These are phyloP conservation scores for Tolypocladium cylindrosporum DNA, from an alignment of 2,329 filamentous ascomycete species.

Conservation along the genomic window DNA sequence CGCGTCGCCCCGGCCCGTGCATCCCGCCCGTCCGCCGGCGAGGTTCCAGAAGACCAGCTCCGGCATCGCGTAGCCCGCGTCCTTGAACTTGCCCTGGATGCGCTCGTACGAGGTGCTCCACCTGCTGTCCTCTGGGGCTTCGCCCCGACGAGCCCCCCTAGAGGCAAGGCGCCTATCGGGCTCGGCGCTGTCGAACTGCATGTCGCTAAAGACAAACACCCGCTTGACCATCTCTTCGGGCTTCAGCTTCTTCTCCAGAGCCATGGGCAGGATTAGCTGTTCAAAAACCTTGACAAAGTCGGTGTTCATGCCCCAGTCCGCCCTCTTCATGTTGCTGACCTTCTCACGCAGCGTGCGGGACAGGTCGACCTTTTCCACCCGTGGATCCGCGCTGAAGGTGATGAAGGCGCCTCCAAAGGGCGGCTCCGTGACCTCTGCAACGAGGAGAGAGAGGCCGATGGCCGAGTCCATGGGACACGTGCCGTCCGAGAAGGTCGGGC, in stretches of 20 bases:
- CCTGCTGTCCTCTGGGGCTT: not conserved
- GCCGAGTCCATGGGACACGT: constrained; percentile 41
- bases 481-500: constrained; percentile 28
- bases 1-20: constrained; percentile 11
- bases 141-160: not conserved
- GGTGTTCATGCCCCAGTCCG: constrained; percentile 33
- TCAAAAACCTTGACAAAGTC: constrained; percentile 46
- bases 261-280: constrained; percentile 42
- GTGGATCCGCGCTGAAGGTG: constrained; percentile 35
- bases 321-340: constrained; percentile 16
- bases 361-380: constrained; percentile 30
- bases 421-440: constrained; percentile 40
- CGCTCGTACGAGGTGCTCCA: constrained; percentile 40
- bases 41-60: constrained; percentile 53
- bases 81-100: constrained; percentile 32
- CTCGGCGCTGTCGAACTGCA: constrained; percentile 43
- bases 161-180: too few species aligned
- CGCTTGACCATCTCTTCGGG: constrained; percentile 51
- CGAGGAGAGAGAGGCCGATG: constrained; percentile 45
- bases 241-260: constrained; percentile 35
- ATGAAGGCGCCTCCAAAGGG: constrained; percentile 47
- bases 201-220: constrained; percentile 50
- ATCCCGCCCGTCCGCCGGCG: constrained; percentile 26
- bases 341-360: constrained; percentile 29
- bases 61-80: constrained; percentile 46